Evolutionary conservation across 2,329 filamentous ascomycete genomes (phyloP).

Genomic region (Colletotrichum siamense): DNA sequence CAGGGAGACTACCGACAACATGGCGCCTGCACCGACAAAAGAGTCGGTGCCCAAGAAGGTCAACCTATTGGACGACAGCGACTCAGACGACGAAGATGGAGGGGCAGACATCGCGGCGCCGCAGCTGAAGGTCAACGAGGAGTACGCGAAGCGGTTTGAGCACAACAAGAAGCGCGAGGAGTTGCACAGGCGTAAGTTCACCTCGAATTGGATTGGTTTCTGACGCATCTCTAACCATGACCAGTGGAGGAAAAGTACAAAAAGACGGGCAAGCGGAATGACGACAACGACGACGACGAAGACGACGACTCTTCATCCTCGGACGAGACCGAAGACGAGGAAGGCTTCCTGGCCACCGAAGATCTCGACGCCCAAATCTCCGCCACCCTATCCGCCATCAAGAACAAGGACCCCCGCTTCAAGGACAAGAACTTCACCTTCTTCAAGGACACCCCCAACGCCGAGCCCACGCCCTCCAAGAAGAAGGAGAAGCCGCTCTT

Average conservation of each 20-base stretch:
- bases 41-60: conserved; percentile 43
- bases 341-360: conserved; percentile 84
- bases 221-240: background rate
- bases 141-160: conserved; percentile 89
- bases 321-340: conserved; percentile 88
- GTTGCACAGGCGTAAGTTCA: conserved; percentile 66
- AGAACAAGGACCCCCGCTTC: conserved; percentile 87
- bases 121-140: conserved; percentile 83
- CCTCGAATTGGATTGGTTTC: background rate
- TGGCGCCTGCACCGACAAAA: conserved; percentile 2
- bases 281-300: conserved; percentile 53
- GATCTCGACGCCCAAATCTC: conserved; percentile 87
- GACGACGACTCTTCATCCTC: conserved; percentile 70
- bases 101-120: conserved; percentile 37
- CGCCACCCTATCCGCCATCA: conserved; percentile 85
- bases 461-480: conserved; percentile 37
- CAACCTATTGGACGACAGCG: conserved; percentile 61
- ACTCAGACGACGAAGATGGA: conserved; percentile 52
- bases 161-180: conserved; percentile 98
- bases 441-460: conserved; percentile 57
- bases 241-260: conserved; percentile 88
- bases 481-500: conserved; percentile 86
- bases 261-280: conserved; percentile 49
- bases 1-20: background rate
- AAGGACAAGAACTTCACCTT: conserved; percentile 85